Percentiles rank a stretch among this genome's conserved stretches.
These are phyloP conservation scores for Zizania latifolia DNA, from an alignment of 176 grass and related monocot species.

Conservation along the genomic window DNA sequence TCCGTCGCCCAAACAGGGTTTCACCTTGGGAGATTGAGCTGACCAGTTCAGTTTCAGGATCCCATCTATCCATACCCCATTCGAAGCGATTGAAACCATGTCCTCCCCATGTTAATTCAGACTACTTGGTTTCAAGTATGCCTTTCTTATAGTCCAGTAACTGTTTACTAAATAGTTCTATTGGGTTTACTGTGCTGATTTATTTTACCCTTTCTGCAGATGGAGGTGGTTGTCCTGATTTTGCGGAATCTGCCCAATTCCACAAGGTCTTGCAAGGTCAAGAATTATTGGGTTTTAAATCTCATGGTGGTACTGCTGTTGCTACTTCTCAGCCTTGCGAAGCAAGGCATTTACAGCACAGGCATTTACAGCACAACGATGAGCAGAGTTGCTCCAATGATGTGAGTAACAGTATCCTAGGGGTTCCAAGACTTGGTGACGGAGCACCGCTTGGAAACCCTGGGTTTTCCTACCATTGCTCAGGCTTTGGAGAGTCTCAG, in stretches of 20 bases:
- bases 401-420: constrained; percentile 32
- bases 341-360: constrained; percentile 51
- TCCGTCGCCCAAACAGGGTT: constrained; percentile 48
- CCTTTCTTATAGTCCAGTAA: background rate
- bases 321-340: constrained; percentile 50
- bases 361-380: constrained; percentile 52
- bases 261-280: constrained; percentile 99
- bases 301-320: constrained; percentile 44
- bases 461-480: constrained; percentile 51
- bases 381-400: constrained; percentile 41
- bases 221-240: constrained; percentile 60
- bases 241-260: constrained; percentile 69
- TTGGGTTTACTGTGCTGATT: background rate
- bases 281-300: constrained; percentile 73
- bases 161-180: background rate
- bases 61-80: constrained; percentile 39
- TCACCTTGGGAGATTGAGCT: constrained; percentile 97
- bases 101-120: constrained; percentile 38
- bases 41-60: constrained; percentile 48
- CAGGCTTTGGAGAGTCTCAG: constrained; percentile 80
- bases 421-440: constrained; percentile 46
- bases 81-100: constrained; percentile 66
- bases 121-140: constrained; percentile 62
- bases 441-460: constrained; percentile 42
- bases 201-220: constrained; percentile 29